Base-by-base conservation (phyloP, 2,329 filamentous ascomycete genomes). In the Alternaria sp. region DNA sequence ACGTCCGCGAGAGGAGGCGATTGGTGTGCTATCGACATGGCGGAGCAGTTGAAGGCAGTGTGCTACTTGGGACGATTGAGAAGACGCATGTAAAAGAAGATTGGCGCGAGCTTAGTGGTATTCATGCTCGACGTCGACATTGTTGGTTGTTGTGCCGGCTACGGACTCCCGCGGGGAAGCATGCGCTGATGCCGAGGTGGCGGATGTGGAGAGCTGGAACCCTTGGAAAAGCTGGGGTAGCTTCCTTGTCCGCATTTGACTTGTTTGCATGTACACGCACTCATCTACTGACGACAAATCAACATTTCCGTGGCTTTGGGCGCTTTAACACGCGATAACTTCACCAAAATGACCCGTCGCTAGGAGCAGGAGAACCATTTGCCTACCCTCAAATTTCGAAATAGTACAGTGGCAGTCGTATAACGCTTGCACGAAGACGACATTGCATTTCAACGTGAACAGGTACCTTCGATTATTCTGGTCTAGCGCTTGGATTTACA, bases 1-100 rank as follows among this genome's bases (percentile, higher is more conserved):
- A 88, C 76, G 63, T 85, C 86, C 11, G 80, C 77, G 29, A 90
- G 79, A 5, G 86, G 84, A 42, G 82, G 82, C 61, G 76, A 74
- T 65, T 74, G 70, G 42, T 70, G 61, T 13, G 63, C 60, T 23
- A 69, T 65, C 21, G 44, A 23, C 73, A 76, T 76, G 46, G 29
- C 51, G 45, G 61, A 44, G 9, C 23, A 48, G 21, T 14, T 23
- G 10, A 29, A 13, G 21, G 37, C 41, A 31, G 14, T 17, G 9
- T 36, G 42, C 46, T 51, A 57, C 39, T 41, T 53, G 29, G 55
- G 36, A 51, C 34, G 8, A 51, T 28, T 6, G 11, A 40, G 17
- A 14, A 9, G 11, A 45, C 21, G 42, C 23, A 28, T 24, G 44
- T 3, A 48, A 17, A 9, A 45, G 9, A n/a, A 23, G 36, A 23